Conservation (phyloP, 208 protist genomes). For the Acanthamoeba castellanii region DNA sequence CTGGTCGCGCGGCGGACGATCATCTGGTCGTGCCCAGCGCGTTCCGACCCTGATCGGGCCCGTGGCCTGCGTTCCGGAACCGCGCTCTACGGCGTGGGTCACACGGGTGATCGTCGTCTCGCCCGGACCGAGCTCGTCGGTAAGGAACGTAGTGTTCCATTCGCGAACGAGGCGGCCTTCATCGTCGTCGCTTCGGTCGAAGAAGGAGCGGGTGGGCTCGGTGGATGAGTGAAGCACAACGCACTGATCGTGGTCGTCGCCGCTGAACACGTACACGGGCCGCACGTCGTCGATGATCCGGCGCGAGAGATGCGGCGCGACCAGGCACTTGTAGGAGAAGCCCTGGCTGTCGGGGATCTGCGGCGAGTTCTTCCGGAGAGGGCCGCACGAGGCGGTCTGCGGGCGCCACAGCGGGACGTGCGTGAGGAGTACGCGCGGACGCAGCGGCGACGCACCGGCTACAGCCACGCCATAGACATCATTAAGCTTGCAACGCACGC, state of each 20-base stretch:
- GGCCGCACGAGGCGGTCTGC: constrained; percentile 15
- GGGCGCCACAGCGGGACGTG: constrained; percentile 57
- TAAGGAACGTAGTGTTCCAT: constrained; percentile 14
- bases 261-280: constrained; percentile 31
- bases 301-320: background rate
- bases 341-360: constrained; percentile 20
- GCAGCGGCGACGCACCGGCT: background rate
- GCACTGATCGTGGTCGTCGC: constrained; percentile 68
- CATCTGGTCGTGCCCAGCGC: no score
- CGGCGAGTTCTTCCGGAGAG: background rate
- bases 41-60: no score
- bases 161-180: background rate
- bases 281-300: background rate
- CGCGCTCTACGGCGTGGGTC: no score
- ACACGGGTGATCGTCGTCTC: background rate
- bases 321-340: constrained; percentile 47
- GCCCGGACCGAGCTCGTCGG: background rate
- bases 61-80: no score
- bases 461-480: background rate
- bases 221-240: constrained; percentile 30
- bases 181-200: background rate
- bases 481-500: background rate
- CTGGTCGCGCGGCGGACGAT: no score
- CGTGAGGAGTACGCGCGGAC: constrained; percentile 27
- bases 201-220: constrained; percentile 18